phyloP scores from a whole-genome alignment of 768 basidiomycete species.

The Panaeolus papilionaceus region DNA sequence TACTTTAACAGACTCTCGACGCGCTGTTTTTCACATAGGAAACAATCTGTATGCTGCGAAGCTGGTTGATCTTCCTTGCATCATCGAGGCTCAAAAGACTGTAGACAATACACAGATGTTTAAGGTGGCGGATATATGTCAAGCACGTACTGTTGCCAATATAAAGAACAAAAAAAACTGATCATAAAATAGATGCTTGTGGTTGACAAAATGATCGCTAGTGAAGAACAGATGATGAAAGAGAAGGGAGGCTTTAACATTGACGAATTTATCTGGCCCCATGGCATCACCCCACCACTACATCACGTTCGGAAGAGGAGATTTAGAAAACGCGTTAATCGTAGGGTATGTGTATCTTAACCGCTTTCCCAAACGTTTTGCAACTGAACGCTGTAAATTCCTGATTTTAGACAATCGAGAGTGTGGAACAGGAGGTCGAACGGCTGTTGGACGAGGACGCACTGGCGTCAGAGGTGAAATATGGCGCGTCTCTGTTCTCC shows the following conservation, averaged over 20 bases:
- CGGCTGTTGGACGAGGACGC: constrained; percentile 83
- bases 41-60: constrained; percentile 86
- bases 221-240: constrained; percentile 66
- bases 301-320: constrained; percentile 89
- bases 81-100: constrained; percentile 95
- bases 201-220: constrained; percentile 76
- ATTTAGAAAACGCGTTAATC: constrained; percentile 90
- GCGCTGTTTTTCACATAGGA: constrained; percentile 89
- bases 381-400: background rate
- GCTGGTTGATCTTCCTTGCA: constrained; percentile 93
- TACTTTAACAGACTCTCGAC: constrained; percentile 72
- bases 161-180: background rate
- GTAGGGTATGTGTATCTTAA: constrained; percentile 58
- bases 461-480: constrained; percentile 76
- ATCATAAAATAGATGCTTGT: constrained; percentile 79
- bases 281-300: constrained; percentile 94
- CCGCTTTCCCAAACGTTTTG: background rate
- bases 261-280: constrained; percentile 97
- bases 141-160: constrained; percentile 55
- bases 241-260: constrained; percentile 77
- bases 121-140: constrained; percentile 98
- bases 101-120: constrained; percentile 97
- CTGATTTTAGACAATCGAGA: constrained; percentile 80
- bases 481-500: constrained; percentile 54
- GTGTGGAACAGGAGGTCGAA: constrained; percentile 93